phyloP scores from a whole-genome alignment of 371 early-diverging fungal genomes.

The Mortierella sp. region DNA sequence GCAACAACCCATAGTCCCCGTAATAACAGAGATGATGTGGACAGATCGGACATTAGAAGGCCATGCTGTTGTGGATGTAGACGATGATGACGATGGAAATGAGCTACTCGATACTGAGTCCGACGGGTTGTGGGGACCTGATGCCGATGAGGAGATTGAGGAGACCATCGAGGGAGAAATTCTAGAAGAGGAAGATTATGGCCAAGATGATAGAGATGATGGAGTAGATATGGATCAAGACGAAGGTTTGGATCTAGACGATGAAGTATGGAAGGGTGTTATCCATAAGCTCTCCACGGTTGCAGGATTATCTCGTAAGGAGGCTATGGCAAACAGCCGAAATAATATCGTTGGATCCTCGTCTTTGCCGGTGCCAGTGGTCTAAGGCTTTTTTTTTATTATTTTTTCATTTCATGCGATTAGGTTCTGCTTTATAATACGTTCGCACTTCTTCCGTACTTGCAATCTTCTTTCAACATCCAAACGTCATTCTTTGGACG shows the following conservation, averaged over 20 bases:
- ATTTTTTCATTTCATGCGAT: neutral
- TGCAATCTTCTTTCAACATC: too few relatives aligned
- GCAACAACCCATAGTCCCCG: neutral
- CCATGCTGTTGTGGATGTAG: conserved; percentile 51
- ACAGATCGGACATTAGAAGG: conserved; percentile 39
- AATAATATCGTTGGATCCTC: neutral
- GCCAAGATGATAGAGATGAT: conserved; percentile 20
- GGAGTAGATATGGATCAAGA: conserved; percentile 21
- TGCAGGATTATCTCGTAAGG: conserved; percentile 1
- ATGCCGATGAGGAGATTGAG: conserved; percentile 41
- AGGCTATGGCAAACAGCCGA: neutral
- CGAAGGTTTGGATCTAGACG: neutral
- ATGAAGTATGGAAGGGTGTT: conserved; percentile 5
- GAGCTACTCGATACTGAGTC: conserved; percentile 48
- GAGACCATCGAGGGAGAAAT: conserved; percentile 38
- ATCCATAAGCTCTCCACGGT: neutral
- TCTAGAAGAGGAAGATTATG: conserved; percentile 34
- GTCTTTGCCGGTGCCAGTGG: neutral
- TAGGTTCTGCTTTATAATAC: too few relatives aligned
- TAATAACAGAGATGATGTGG: conserved; percentile 4
- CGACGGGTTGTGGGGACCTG: conserved; percentile 21
- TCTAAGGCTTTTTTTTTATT: neutral
- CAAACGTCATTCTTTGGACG: neutral
- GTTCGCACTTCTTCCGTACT: too few relatives aligned
- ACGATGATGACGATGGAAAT: conserved; percentile 52